phyloP scores from a whole-genome alignment of 768 basidiomycete genomes.

The Suillus decipiens region DNA sequence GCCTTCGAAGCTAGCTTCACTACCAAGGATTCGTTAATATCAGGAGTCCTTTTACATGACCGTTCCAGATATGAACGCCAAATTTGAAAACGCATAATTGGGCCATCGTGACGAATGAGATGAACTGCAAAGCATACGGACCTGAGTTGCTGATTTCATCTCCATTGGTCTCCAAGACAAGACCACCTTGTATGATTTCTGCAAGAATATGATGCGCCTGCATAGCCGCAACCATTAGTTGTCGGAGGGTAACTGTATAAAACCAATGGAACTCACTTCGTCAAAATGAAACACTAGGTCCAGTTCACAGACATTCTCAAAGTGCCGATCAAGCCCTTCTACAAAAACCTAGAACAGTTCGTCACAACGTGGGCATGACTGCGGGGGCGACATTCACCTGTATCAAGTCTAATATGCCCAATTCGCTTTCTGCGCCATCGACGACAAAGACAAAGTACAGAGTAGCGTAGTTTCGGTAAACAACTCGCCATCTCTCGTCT shows the following conservation, averaged over 20 bases:
- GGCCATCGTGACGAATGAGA: slow-evolving; percentile 2
- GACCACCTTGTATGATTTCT: slow-evolving; percentile 96
- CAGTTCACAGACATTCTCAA: slow-evolving; percentile 98
- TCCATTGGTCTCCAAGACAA: slow-evolving; percentile 94
- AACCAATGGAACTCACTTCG: slow-evolving; percentile 56
- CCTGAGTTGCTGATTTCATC: slow-evolving; percentile 78
- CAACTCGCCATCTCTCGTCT: slow-evolving; percentile 77
- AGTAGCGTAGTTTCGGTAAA: slow-evolving; percentile 95
- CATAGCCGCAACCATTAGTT: slow-evolving; percentile 8
- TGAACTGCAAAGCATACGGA: slow-evolving; percentile 36
- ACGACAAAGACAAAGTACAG: slow-evolving; percentile 98
- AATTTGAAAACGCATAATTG: background rate
- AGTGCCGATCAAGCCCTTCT: slow-evolving; percentile 91
- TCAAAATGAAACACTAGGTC: slow-evolving; percentile 99
- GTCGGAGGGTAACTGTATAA: background rate
- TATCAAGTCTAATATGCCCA: slow-evolving; percentile 94
- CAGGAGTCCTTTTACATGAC: slow-evolving; percentile 5
- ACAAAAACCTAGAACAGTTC: slow-evolving; percentile 73
- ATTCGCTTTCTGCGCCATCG: slow-evolving; percentile 93
- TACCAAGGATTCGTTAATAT: slow-evolving; percentile 33
- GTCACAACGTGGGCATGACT: background rate
- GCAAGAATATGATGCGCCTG: slow-evolving; percentile 93
- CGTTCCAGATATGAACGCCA: background rate
- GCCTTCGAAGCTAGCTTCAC: slow-evolving; percentile 71
- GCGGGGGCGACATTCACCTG: slow-evolving; percentile 49